Evolutionary conservation across 2,329 filamentous ascomycete species (phyloP).

Genomic region (Penicillium sp.): DNA sequence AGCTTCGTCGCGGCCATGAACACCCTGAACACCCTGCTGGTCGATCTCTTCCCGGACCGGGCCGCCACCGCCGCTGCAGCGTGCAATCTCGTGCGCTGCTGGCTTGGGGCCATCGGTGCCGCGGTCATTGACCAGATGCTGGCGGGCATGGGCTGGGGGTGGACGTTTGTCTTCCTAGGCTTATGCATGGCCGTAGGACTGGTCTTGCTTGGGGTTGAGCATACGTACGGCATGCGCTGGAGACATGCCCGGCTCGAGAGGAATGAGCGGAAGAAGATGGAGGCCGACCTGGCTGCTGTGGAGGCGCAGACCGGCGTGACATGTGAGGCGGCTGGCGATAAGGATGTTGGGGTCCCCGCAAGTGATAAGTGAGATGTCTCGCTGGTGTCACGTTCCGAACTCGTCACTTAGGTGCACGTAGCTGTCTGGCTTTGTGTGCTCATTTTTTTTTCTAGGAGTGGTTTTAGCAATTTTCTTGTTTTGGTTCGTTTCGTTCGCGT

Average conservation of each 20-base stretch:
- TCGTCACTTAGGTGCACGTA: background rate
- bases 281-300: background rate
- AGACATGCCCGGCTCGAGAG: constrained; percentile 17
- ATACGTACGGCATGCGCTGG: constrained; percentile 22
- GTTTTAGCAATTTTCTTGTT: background rate
- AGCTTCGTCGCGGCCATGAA: constrained; percentile 40
- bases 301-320: background rate
- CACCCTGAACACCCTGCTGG: constrained; percentile 46
- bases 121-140: constrained; percentile 44
- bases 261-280: constrained; percentile 11
- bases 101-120: constrained; percentile 41
- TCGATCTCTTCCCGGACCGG: constrained; percentile 42
- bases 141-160: constrained; percentile 42
- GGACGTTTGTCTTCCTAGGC: constrained; percentile 44
- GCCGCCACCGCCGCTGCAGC: constrained; percentile 44
- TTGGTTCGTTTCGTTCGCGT: too few species aligned
- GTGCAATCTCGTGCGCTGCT: constrained; percentile 44
- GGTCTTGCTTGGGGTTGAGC: constrained; percentile 21
- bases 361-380: background rate
- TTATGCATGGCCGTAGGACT: constrained; percentile 15
- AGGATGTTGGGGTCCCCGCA: background rate
- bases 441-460: background rate
- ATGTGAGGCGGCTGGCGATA: background rate
- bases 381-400: background rate
- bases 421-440: background rate